A percentile compares a stretch with the other conserved stretches of the same genome.
These are phyloP conservation scores for Aspergillus sclerotialis DNA, from an alignment of 2,329 filamentous ascomycete species.

Conservation along the genomic window DNA sequence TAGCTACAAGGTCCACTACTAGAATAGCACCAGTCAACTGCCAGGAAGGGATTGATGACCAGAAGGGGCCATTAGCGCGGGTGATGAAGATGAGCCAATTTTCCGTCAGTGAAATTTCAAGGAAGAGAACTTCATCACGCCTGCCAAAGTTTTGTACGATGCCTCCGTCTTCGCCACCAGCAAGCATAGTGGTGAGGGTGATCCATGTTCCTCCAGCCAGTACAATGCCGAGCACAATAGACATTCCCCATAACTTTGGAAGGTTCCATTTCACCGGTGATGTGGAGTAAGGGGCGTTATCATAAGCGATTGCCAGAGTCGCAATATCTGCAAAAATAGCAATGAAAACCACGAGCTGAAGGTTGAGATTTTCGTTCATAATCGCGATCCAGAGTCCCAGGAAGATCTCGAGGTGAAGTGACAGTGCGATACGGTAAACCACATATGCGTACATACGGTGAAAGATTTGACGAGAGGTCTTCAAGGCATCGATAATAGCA, in stretches of 20 bases:
- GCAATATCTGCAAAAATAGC: slow-evolving; percentile 92
- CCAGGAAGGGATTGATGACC: slow-evolving; percentile 83
- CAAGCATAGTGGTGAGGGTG: slow-evolving; percentile 77
- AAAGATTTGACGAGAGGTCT: slow-evolving; percentile 91
- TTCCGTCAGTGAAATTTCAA: slow-evolving; percentile 83
- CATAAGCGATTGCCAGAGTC: slow-evolving; percentile 86
- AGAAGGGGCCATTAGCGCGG: slow-evolving; percentile 86
- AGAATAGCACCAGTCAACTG: slow-evolving; percentile 73
- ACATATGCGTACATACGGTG: slow-evolving; percentile 97
- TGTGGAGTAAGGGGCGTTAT: slow-evolving; percentile 82
- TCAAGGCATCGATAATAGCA: slow-evolving; percentile 86
- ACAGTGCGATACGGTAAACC: slow-evolving; percentile 88
- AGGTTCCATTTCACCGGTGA: slow-evolving; percentile 92
- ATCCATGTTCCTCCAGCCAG: slow-evolving; percentile 83
- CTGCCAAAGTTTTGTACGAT: slow-evolving; percentile 86
- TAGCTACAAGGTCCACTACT: slow-evolving; percentile 75
- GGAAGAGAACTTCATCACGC: slow-evolving; percentile 75
- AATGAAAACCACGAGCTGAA: slow-evolving; percentile 85
- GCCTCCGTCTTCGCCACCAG: slow-evolving; percentile 61
- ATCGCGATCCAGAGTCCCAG: slow-evolving; percentile 88
- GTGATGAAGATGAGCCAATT: slow-evolving; percentile 98
- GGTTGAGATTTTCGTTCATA: slow-evolving; percentile 74
- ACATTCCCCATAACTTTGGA: slow-evolving; percentile 91
- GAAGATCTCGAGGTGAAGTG: slow-evolving; percentile 85
- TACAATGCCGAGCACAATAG: slow-evolving; percentile 71